Evolutionary conservation across 2,329 filamentous ascomycete genomes (phyloP), one percentile per base, ranked within the genome.

Genomic region (Tolypocladium ovalisporum): DNA sequence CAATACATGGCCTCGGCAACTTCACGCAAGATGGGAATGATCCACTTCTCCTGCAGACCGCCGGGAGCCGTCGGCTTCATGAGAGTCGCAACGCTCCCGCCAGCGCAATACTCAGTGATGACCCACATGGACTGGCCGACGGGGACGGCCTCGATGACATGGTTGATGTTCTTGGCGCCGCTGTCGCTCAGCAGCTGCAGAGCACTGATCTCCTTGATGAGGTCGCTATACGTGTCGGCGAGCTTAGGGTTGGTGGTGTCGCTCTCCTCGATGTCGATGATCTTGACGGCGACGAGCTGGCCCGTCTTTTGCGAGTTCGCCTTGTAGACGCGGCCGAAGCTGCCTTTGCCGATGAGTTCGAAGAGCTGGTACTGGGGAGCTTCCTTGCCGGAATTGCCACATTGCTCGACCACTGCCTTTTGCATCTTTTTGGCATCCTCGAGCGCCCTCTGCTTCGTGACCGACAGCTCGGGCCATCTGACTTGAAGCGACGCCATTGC

Each of bases 121-220:
- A 94, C 89, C 90, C 90, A 95, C 75, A 95, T 86, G 59, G 89
- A 83, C 63, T 88, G 85, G 47, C 88, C 87, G 40, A 93, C 84
- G 10, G 88, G 84, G 24, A 92, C 79, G 5, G 88, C 88, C 62
- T 92, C 89, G 64, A 92, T 85, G 55, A 93, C 87, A 64, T 86
- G 81, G 68, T 93, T 94, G 73, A 95, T 85, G 67, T 93, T 93
- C 63, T 82, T 81, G 22, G 89, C 89, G 53, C 85, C 86, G 62
- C 81, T 87, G 62, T 89, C 86, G 65, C 86, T 85, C 55, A 95
- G 77, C 58, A 88, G 77, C 65, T 89, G 84, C 54, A 95, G 75
- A 29, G 89, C 80, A 60, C 79, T 83, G 65, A 87, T 81, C 70
- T 88, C 84, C 65, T 86, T 87, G 63, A 87, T 75, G 58, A 88